phyloP scores from a whole-genome alignment of 139 green algal species.

The Eudorina sp. region DNA sequence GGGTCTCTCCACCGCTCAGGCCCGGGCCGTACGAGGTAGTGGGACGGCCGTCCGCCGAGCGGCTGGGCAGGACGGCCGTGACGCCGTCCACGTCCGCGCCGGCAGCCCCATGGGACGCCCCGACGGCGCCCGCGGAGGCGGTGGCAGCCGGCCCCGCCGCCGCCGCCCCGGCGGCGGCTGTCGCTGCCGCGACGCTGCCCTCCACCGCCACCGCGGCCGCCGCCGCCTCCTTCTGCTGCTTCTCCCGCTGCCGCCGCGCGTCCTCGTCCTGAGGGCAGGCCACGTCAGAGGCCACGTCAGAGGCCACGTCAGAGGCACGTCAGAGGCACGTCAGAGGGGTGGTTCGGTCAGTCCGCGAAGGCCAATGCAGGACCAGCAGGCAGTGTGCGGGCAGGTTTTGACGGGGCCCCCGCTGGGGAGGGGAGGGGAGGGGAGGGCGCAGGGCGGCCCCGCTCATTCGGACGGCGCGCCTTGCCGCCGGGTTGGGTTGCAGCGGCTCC shows the following conservation, averaged over 20 bases:
- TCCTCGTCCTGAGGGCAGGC: constrained; percentile 35
- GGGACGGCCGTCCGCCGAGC: background rate
- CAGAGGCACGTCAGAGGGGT: background rate
- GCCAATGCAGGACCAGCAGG: too few species aligned
- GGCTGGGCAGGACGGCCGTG: background rate
- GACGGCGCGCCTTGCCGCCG: too few species aligned
- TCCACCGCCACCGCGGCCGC: background rate
- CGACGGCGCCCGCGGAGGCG: background rate
- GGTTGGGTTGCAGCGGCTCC: too few species aligned
- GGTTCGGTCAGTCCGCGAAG: too few species aligned
- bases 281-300: too few species aligned
- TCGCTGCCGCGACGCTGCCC: background rate
- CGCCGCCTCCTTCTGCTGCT: background rate
- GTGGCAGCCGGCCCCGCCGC: background rate
- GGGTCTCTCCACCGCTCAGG: background rate
- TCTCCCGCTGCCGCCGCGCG: constrained; percentile 15
- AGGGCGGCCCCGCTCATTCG: too few species aligned
- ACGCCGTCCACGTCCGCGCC: background rate
- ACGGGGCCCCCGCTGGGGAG: too few species aligned
- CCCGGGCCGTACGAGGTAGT: background rate
- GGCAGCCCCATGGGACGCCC: background rate
- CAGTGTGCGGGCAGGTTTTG: too few species aligned
- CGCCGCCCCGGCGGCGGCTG: background rate
- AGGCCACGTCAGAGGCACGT: too few species aligned
- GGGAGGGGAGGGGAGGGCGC: too few species aligned